Percentiles rank a stretch among this genome's conserved stretches.
Evolutionary conservation across 345 rosid species (phyloP).

Genomic region (Eucalyptus sideroxylon): DNA sequence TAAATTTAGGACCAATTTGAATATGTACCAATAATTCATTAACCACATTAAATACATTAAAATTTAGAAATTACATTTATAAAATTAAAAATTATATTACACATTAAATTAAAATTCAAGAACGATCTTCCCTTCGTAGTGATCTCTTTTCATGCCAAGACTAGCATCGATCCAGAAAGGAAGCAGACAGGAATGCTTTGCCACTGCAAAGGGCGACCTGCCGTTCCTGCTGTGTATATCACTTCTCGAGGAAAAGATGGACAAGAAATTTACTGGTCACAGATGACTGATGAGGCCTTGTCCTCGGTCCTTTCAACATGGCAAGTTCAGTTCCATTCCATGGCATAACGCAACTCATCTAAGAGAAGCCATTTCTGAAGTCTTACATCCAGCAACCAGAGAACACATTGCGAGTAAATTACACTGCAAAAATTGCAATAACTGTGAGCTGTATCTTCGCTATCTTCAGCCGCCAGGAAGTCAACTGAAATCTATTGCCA

Average conservation of each 20-base stretch:
- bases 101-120: too few species aligned
- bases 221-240: not conserved
- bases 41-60: too few species aligned
- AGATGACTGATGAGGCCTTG: not conserved
- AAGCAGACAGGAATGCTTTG: not conserved
- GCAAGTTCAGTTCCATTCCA: not conserved
- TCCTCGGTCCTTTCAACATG: too few species aligned
- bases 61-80: rapidly evolving
- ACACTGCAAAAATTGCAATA: not conserved
- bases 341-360: not conserved
- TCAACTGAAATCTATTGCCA: not conserved
- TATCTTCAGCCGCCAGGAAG: not conserved
- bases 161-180: not conserved
- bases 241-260: not conserved
- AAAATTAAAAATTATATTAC: too few species aligned
- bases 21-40: too few species aligned
- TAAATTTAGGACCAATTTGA: too few species aligned
- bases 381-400: not conserved
- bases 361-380: not conserved
- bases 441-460: not conserved
- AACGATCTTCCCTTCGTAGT: not conserved
- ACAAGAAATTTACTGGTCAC: not conserved
- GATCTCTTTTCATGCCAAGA: not conserved
- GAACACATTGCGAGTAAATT: not conserved
- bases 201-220: not conserved